Evolutionary conservation across 371 early-diverging fungal genomes (phyloP).

Genomic region (Dichotomocladium elegans): DNA sequence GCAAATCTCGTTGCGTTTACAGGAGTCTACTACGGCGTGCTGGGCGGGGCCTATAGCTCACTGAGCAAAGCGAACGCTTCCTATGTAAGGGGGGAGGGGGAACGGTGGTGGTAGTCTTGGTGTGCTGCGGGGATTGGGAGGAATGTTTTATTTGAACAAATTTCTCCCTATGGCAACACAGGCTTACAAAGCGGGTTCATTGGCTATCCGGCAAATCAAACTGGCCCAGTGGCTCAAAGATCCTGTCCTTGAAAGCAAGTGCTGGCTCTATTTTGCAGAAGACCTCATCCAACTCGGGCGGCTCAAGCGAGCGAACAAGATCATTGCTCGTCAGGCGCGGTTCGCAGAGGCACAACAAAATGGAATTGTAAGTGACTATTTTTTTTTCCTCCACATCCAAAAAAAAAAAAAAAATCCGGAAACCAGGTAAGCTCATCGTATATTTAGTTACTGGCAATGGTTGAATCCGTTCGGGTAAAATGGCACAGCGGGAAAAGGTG

Average conservation of each 20-base stretch:
- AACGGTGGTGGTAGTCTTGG: background rate
- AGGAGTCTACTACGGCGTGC: conserved; percentile 42
- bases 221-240: conserved; percentile 40
- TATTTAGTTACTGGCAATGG: conserved; percentile 9
- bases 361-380: conserved; percentile 20
- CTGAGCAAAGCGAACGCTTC: conserved; percentile 36
- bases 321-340: conserved; percentile 22
- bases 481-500: background rate
- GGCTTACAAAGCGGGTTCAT: conserved; percentile 43
- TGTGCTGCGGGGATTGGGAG: background rate
- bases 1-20: conserved; percentile 34
- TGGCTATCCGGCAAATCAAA: conserved; percentile 43
- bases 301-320: conserved; percentile 26
- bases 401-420: background rate
- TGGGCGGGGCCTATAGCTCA: conserved; percentile 52
- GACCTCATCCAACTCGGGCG: conserved; percentile 38
- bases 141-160: background rate
- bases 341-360: conserved; percentile 17
- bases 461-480: conserved; percentile 10
- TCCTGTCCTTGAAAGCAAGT: conserved; percentile 42
- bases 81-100: conserved; percentile 23
- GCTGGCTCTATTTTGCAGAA: conserved; percentile 56
- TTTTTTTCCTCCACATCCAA: background rate
- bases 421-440: background rate
- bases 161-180: conserved; percentile 2